phyloP scores from a whole-genome alignment of 2,329 filamentous ascomycete genomes.

The Blumeria hordei region DNA sequence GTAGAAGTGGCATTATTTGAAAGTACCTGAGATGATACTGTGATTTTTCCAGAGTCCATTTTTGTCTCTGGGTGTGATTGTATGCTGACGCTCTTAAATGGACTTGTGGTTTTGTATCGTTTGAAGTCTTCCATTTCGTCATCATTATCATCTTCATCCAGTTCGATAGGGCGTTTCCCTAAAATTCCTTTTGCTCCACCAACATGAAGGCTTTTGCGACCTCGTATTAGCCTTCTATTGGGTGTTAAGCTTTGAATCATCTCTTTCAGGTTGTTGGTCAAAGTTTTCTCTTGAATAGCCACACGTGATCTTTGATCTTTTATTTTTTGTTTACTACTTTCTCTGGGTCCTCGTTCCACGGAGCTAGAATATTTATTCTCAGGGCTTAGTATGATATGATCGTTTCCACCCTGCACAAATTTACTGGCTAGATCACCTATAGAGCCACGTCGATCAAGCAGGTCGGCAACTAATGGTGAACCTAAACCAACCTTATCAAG shows the following conservation, averaged over 20 bases:
- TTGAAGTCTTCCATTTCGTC: constrained; percentile 38
- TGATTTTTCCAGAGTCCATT: constrained; percentile 33
- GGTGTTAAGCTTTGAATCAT: constrained; percentile 60
- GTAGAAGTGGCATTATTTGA: constrained; percentile 16
- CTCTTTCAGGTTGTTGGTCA: constrained; percentile 43
- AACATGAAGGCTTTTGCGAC: constrained; percentile 53
- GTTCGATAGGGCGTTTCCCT: constrained; percentile 48
- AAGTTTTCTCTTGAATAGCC: constrained; percentile 30
- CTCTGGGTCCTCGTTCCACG: constrained; percentile 23
- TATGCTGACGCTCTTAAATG: constrained; percentile 50
- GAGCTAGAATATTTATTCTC: constrained; percentile 40
- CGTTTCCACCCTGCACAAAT: constrained; percentile 30
- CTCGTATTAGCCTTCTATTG: constrained; percentile 40
- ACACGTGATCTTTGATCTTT: constrained; percentile 33
- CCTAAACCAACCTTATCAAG: constrained; percentile 47
- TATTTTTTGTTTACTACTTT: constrained; percentile 36
- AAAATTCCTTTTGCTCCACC: constrained; percentile 50
- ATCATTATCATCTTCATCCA: constrained; percentile 39
- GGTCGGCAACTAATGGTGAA: constrained; percentile 46
- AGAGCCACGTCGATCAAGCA: constrained; percentile 46
- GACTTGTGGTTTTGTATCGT: constrained; percentile 47
- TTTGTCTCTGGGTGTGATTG: constrained; percentile 46
- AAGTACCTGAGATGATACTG: constrained; percentile 24
- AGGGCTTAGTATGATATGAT: constrained; percentile 21
- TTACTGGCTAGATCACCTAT: constrained; percentile 40